Conservation (phyloP, 768 basidiomycete genomes). For the Ramaria sp. region DNA sequence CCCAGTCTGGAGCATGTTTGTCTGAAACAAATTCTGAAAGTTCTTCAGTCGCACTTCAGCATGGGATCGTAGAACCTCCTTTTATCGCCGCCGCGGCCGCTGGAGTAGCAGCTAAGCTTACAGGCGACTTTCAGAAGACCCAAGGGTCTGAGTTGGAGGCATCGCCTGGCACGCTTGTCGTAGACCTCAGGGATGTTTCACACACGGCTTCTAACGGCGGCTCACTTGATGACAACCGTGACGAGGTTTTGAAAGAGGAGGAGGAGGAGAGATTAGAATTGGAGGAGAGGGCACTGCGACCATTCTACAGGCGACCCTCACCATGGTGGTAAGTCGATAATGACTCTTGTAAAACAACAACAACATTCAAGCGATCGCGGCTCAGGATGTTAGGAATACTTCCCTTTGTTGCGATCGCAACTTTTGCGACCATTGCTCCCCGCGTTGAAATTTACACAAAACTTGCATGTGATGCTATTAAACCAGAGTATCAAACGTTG, state of each 20-base stretch:
- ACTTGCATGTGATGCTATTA: constrained; percentile 58
- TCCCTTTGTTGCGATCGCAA: constrained; percentile 45
- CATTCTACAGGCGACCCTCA: constrained; percentile 73
- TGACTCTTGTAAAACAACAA: not conserved
- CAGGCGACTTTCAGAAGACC: not conserved
- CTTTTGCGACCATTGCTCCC: constrained; percentile 51
- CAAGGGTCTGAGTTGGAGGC: not conserved
- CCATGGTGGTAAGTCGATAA: constrained; percentile 48
- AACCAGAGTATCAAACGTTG: constrained; percentile 31
- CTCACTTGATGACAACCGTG: not conserved
- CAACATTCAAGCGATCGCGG: not conserved
- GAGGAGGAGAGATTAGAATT: constrained; percentile 1
- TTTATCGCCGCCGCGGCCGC: not conserved
- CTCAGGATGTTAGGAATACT: constrained; percentile 46
- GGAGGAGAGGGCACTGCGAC: constrained; percentile 15
- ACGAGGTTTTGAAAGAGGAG: not conserved
- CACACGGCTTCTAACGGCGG: not conserved
- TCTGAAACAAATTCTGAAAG: too few relatives aligned
- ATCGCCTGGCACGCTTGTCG: not conserved
- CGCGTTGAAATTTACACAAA: constrained; percentile 65
- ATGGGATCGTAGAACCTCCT: too few relatives aligned
- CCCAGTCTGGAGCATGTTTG: too few relatives aligned
- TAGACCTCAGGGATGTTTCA: not conserved
- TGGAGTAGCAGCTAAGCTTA: not conserved
- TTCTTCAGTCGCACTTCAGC: too few relatives aligned